Conservation (phyloP, 2,329 filamentous ascomycete genomes). For the Phialocephala subalpina region DNA sequence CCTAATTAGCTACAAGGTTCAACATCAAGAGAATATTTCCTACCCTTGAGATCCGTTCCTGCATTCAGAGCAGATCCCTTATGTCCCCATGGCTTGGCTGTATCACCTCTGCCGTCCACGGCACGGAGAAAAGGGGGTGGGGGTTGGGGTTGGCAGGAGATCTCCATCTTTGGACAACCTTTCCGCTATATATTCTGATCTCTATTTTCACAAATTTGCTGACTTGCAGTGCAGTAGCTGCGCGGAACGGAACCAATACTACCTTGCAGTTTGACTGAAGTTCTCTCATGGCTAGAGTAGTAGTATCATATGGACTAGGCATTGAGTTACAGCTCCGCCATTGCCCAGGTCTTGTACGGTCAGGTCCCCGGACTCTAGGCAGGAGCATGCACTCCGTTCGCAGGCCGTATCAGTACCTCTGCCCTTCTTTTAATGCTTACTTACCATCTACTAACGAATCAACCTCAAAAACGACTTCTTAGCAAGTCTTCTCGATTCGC, state of each 20-base stretch:
- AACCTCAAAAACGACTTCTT: neutral
- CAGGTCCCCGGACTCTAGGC: neutral
- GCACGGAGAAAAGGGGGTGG: neutral
- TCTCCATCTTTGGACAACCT: neutral
- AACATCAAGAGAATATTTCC: neutral
- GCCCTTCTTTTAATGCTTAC: neutral
- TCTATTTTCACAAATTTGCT: neutral
- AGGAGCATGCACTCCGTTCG: neutral
- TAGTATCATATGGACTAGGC: too few relatives aligned
- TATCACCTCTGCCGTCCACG: neutral
- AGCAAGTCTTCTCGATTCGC: neutral
- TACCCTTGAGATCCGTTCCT: neutral
- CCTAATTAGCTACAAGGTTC: too few relatives aligned
- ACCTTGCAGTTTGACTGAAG: too few relatives aligned
- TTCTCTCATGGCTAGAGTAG: too few relatives aligned
- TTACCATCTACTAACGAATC: neutral
- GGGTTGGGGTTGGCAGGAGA: neutral
- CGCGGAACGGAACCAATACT: neutral
- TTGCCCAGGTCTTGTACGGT: neutral
- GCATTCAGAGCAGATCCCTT: neutral
- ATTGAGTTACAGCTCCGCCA: too few relatives aligned
- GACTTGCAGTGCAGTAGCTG: neutral
- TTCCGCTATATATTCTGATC: neutral
- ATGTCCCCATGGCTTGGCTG: neutral
- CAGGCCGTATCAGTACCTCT: neutral